Conservation (phyloP, 2,329 filamentous ascomycete species). For the Hypomyces rosellus region DNA sequence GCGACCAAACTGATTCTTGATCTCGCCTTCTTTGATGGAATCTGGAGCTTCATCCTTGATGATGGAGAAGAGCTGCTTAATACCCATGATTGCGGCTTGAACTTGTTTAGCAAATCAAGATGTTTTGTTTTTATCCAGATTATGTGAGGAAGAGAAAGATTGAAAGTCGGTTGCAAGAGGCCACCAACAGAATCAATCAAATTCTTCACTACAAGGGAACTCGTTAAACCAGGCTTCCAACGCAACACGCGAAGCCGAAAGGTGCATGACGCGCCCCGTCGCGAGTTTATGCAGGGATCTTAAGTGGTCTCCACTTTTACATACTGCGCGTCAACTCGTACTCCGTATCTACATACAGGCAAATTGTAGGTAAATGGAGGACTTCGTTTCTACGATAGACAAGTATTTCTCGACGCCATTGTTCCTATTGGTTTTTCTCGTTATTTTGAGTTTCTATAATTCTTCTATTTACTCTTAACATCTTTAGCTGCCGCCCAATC, state of each 20-base stretch:
- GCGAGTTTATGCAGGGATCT: conserved; percentile 22
- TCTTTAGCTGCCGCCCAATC: too few relatives aligned
- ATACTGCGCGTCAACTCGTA: too few relatives aligned
- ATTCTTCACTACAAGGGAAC: neutral
- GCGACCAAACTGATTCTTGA: conserved; percentile 97
- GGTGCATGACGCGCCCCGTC: conserved; percentile 25
- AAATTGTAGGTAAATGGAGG: too few relatives aligned
- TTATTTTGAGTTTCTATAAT: too few relatives aligned
- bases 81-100: conserved; percentile 44
- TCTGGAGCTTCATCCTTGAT: conserved; percentile 92
- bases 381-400: too few relatives aligned
- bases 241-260: conserved; percentile 9
- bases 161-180: neutral
- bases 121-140: too few relatives aligned
- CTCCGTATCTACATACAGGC: too few relatives aligned
- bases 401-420: too few relatives aligned
- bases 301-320: conserved; percentile 23
- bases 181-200: neutral
- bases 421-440: too few relatives aligned
- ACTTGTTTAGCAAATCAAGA: neutral
- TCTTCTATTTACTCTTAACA: too few relatives aligned
- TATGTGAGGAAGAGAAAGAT: neutral
- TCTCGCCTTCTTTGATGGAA: conserved; percentile 91
- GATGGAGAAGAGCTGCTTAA: conserved; percentile 70
- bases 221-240: neutral